These are phyloP conservation scores for Botrytis porri DNA, from an alignment of 2,329 filamentous ascomycete species.

Conservation along the genomic window DNA sequence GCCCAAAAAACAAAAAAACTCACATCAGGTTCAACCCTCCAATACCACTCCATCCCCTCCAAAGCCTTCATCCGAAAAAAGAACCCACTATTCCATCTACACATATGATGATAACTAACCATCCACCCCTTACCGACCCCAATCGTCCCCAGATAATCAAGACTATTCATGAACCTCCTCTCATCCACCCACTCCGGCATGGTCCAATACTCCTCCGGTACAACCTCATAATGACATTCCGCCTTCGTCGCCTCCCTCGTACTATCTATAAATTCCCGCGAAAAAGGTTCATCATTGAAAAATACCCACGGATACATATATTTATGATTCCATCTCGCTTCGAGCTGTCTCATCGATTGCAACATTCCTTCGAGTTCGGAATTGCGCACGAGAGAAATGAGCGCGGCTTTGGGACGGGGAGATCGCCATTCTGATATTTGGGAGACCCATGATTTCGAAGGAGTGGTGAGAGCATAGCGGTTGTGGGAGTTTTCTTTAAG, in stretches of 20 bases:
- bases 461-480: conserved; percentile 30
- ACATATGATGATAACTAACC: conserved; percentile 97
- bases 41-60: conserved; percentile 57
- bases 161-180: conserved; percentile 81
- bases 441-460: not conserved
- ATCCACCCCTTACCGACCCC: conserved; percentile 98
- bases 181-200: conserved; percentile 94
- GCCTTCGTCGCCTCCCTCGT: conserved; percentile 69
- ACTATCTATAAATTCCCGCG: conserved; percentile 68
- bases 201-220: conserved; percentile 89
- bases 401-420: conserved; percentile 39
- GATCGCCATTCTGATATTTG: not conserved
- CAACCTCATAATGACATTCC: conserved; percentile 67
- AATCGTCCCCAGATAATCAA: conserved; percentile 84
- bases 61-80: conserved; percentile 78
- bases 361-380: conserved; percentile 66
- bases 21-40: conserved; percentile 59
- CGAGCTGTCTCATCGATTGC: conserved; percentile 68
- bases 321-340: conserved; percentile 75
- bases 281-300: conserved; percentile 78
- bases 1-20: conserved; percentile 31
- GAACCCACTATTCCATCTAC: conserved; percentile 82
- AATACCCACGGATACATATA: conserved; percentile 76
- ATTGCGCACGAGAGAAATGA: conserved; percentile 71
- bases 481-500: conserved; percentile 39